Percentiles rank a stretch among this genome's conserved stretches.
Conservation (phyloP, 2,329 filamentous ascomycete genomes). For the Sporothrix pallida region DNA sequence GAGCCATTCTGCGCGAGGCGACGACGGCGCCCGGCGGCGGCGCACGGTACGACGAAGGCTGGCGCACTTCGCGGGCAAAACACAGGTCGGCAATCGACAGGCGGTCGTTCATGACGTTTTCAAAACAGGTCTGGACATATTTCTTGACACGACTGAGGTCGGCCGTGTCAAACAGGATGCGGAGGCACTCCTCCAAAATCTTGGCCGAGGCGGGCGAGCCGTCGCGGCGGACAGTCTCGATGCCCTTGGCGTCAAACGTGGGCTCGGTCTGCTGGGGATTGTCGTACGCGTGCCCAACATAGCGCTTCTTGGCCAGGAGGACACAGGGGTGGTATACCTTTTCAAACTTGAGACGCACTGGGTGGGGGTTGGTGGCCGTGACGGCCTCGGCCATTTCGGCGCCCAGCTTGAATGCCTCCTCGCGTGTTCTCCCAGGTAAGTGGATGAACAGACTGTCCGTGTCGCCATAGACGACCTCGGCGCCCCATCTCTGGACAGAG, state of each 20-base stretch:
- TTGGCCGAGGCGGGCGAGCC: constrained; percentile 95
- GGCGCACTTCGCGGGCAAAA: constrained; percentile 81
- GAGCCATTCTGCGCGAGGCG: constrained; percentile 82
- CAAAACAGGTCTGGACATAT: constrained; percentile 74
- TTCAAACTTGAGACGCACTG: constrained; percentile 96
- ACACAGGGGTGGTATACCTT: constrained; percentile 98
- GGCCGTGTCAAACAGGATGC: constrained; percentile 84
- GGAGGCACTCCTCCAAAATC: constrained; percentile 90
- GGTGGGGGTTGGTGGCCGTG: constrained; percentile 86
- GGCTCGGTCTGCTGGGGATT: constrained; percentile 73
- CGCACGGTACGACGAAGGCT: constrained; percentile 82
- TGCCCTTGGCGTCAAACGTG: constrained; percentile 96
- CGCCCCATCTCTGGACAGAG: constrained; percentile 82
- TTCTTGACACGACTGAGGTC: constrained; percentile 87
- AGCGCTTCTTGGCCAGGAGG: constrained; percentile 93
- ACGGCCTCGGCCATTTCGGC: constrained; percentile 88
- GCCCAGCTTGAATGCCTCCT: constrained; percentile 90
- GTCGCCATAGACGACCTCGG: constrained; percentile 97
- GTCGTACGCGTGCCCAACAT: constrained; percentile 98
- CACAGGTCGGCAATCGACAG: constrained; percentile 95
- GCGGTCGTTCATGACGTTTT: constrained; percentile 87
- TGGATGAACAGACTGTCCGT: constrained; percentile 95
- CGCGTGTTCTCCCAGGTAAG: constrained; percentile 82
- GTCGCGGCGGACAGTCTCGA: constrained; percentile 94
- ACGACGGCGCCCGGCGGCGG: constrained; percentile 89